Percentiles rank a stretch among this genome's conserved stretches.
Evolutionary conservation across 2,329 filamentous ascomycete species (phyloP).

Genomic region (Cordyceps cateniannulata): DNA sequence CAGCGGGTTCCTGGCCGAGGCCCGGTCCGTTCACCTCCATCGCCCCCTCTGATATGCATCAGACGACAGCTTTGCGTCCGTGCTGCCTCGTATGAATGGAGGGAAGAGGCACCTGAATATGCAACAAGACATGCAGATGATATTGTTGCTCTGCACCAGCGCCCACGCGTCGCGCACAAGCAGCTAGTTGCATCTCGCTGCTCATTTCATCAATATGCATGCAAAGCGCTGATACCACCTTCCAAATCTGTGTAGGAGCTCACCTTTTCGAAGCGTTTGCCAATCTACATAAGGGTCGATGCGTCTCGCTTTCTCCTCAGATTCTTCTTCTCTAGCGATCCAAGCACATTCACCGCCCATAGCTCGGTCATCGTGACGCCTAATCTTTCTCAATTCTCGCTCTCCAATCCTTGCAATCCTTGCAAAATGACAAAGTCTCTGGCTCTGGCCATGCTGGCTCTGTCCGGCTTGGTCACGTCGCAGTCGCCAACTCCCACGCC

Average conservation of each 20-base stretch:
- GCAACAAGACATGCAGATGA: neutral
- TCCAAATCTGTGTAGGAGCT: neutral
- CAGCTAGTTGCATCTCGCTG: neutral
- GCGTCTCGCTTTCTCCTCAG: neutral
- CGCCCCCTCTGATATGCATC: neutral
- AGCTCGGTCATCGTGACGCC: neutral
- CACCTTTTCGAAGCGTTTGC: neutral
- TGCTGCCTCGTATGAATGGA: neutral
- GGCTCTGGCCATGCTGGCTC: conserved; percentile 30
- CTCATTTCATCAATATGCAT: neutral
- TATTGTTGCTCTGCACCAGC: neutral
- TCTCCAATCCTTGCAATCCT: neutral
- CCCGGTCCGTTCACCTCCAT: neutral
- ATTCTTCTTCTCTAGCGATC: neutral
- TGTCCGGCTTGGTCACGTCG: conserved; percentile 23
- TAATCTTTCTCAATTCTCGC: neutral
- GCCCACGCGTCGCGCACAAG: neutral
- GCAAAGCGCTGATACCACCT: neutral
- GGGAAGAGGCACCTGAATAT: neutral
- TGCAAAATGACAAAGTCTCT: conserved; percentile 12
- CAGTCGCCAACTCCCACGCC: conserved; percentile 33
- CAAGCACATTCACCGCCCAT: neutral
- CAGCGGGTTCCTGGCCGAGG: neutral
- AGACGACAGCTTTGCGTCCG: neutral
- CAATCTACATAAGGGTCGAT: neutral